phyloP scores from a whole-genome alignment of 768 basidiomycete species.

The Phlebiopsis gigantea region DNA sequence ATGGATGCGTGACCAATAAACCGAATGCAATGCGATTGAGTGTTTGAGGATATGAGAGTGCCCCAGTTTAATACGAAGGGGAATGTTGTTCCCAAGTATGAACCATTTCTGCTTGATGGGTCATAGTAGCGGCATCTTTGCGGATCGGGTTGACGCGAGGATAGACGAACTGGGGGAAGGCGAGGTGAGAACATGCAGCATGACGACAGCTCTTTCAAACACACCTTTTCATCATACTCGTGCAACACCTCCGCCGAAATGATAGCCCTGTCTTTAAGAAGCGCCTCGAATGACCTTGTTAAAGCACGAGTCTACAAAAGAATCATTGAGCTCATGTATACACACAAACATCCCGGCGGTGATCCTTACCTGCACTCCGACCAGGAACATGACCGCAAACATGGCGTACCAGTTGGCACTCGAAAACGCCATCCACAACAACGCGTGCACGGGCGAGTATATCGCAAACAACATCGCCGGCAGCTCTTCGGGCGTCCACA shows the following conservation, averaged over 20 bases:
- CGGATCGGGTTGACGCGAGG: slow-evolving; percentile 76
- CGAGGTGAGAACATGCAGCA: background rate
- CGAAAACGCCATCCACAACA: slow-evolving; percentile 68
- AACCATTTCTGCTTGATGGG: slow-evolving; percentile 75
- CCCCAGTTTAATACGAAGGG: background rate
- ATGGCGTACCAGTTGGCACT: slow-evolving; percentile 75
- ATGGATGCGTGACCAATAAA: slow-evolving; percentile 7
- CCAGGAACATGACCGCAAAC: slow-evolving; percentile 59
- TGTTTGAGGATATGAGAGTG: background rate
- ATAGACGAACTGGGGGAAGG: slow-evolving; percentile 61
- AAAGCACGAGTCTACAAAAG: slow-evolving; percentile 41
- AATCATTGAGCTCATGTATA: background rate
- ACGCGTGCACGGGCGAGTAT: slow-evolving; percentile 73
- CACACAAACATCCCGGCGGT: background rate
- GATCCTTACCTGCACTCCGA: slow-evolving; percentile 56
- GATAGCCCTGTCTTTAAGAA: slow-evolving; percentile 71
- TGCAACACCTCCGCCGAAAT: slow-evolving; percentile 77
- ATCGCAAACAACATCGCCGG: slow-evolving; percentile 66
- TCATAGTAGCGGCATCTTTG: slow-evolving; percentile 79
- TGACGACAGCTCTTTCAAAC: too few species aligned
- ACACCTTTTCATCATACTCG: slow-evolving; percentile 77
- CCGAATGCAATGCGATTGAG: background rate
- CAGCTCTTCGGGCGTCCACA: slow-evolving; percentile 72
- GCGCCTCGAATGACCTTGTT: slow-evolving; percentile 50
- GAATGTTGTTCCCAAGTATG: slow-evolving; percentile 41